Evolutionary conservation across 208 protist genomes (phyloP), one percentile per base, ranked within the genome.

Genomic region (Histomonas meleagridis): DNA sequence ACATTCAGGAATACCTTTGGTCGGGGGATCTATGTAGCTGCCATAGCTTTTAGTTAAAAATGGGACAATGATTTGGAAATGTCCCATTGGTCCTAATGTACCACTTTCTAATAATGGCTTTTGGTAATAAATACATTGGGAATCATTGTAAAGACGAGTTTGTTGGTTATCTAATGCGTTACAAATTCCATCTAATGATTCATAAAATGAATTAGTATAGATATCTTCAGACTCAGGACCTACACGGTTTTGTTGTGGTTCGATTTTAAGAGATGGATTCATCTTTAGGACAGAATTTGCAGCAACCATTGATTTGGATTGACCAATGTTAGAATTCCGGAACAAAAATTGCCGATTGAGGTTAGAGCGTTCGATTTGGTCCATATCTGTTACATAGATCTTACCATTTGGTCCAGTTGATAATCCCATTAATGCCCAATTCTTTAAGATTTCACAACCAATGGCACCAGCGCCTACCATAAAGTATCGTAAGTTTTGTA

Each of bases 31-130:
- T 90, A 95, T 94, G 0, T 62, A 91, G 46, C 95, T 96, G 91
- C 96, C 95, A 95, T 99, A 99, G 78, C 95, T 98, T 94, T 99
- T 97, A 38, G 98, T 99, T 49, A 98, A 92, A 60, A 94, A 94
- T 21, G 86, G 86, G 1, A 91, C 5, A 69, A 91, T 69, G 7
- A 26, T 28, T 62, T 91, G 91, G 32, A 91, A 96, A 94, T 99
- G 99, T 91, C 97, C 97, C 94, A 99, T 99, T 10, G 98, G 97
- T 16, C 98, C 98, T 1, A 99, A 95, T 46, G 99, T 99, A 28
- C 99, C 99, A 76, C 96, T 97, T 93, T 99, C 99, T n/a, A 99
- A 95, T 18, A 99, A 95, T n/a, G 98, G 96, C 94, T 97, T 97
- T 16, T 81, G 94, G 95, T 98, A 98, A 93, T 96, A 97, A 5